Evolutionary conservation across 495 filamentous ascomycete genomes (phyloP), one percentile per base, ranked within the genome.

Genomic region (Penicillium bialowiezense): DNA sequence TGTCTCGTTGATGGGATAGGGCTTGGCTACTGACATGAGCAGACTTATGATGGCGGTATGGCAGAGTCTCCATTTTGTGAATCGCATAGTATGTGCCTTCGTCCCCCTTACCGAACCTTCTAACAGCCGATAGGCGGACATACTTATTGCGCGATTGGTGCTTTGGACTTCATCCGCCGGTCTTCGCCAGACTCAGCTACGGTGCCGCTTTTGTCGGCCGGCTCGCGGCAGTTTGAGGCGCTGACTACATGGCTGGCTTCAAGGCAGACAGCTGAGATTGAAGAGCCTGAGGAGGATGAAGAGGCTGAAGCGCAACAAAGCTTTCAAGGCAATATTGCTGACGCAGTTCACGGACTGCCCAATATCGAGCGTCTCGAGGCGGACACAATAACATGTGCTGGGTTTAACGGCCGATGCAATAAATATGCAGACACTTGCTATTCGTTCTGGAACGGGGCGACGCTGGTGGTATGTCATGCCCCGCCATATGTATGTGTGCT

Each of bases 401-500:
- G 89, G 18, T 89, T 95, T 62, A 95, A 92, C 57, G 93, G 93
- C 35, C 82, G 93, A 28, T 80, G 77, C 51, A 96, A 96, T 70
- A 98, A 98, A 62, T 64, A 81, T 10, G 84, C 85, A 15, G 93
- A 98, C 69, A 97, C 92, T 1, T 98, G 93, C 67, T 97, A 98
- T 67, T 83, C 80, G 5, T 98, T 90, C 74, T 98, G 93, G 93
- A 87, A 87, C 2, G 76, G 76, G 21, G 91, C 80, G 9, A 81
- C 89, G 5, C 66, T 97, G 6, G 70, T 67, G 41, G 81, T 89
- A 72, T 55, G 73, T 40, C 21, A 5, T 37, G 26, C 20, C 6
- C 13, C 34, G 7, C 15, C 1, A 10, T 26, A 10, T 29, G 21
- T 1, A 20, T 5, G 18, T 41, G 38, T 18, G 14, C 41, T 19